Percentiles rank a stretch among this genome's conserved stretches.
Evolutionary conservation across 495 filamentous ascomycete genomes (phyloP).

Genomic region (Alectoria sarmentosa): DNA sequence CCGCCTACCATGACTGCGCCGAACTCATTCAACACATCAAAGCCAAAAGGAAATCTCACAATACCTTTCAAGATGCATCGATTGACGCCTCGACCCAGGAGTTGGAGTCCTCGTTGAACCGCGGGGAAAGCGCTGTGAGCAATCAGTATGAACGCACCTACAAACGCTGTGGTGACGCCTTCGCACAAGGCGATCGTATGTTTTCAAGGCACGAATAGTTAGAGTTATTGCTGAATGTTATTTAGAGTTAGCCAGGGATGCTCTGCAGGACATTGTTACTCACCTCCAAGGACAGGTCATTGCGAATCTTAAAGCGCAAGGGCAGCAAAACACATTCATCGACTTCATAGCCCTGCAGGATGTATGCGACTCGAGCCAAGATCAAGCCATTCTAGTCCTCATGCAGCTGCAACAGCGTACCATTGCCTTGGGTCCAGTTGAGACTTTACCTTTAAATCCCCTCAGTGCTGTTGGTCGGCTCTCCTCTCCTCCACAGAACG

Average conservation of each 20-base stretch:
- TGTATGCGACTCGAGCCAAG: slow-evolving; percentile 23
- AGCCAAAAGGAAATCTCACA: slow-evolving; percentile 28
- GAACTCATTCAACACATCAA: slow-evolving; percentile 34
- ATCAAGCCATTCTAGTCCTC: slow-evolving; percentile 22
- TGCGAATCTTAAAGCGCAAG: slow-evolving; percentile 35
- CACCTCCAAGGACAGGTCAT: slow-evolving; percentile 39
- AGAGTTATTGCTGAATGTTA: background rate
- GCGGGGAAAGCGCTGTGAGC: slow-evolving; percentile 29
- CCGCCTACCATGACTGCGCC: slow-evolving; percentile 39
- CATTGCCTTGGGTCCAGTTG: slow-evolving; percentile 20
- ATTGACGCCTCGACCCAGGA: slow-evolving; percentile 21
- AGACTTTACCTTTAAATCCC: slow-evolving; percentile 9
- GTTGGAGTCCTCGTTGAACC: slow-evolving; percentile 33
- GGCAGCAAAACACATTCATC: slow-evolving; percentile 31
- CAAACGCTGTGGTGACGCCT: slow-evolving; percentile 30
- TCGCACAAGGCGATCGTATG: slow-evolving; percentile 37
- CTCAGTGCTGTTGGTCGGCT: background rate
- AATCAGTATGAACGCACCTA: slow-evolving; percentile 30
- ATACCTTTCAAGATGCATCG: background rate
- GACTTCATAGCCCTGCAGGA: slow-evolving; percentile 36
- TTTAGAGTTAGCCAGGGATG: slow-evolving; percentile 30
- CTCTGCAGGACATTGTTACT: slow-evolving; percentile 42
- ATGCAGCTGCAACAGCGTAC: slow-evolving; percentile 26
- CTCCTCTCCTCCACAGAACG: background rate
- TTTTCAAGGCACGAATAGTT: background rate